Evolutionary conservation across 2,329 filamentous ascomycete species (phyloP).

Genomic region (Hypoxylon sp.): DNA sequence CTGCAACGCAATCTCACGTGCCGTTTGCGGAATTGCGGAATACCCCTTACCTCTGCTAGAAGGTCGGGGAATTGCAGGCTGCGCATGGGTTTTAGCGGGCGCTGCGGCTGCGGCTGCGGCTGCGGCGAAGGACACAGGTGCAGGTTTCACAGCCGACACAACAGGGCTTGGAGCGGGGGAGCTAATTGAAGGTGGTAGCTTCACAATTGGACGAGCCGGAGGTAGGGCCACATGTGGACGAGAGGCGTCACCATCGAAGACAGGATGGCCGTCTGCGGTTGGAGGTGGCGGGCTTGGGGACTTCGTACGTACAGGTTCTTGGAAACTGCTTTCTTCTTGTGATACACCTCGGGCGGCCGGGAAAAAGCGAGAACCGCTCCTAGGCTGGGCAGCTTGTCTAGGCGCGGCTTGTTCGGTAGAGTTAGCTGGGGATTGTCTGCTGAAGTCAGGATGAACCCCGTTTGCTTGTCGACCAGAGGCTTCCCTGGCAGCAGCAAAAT

Average conservation of each 20-base stretch:
- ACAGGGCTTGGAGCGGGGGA: slow-evolving; percentile 50
- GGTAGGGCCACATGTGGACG: slow-evolving; percentile 77
- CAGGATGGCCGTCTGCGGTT: slow-evolving; percentile 74
- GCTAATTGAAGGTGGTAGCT: slow-evolving; percentile 74
- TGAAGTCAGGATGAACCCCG: slow-evolving; percentile 29
- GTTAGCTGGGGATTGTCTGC: slow-evolving; percentile 25
- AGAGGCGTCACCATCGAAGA: slow-evolving; percentile 70
- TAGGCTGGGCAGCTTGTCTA: slow-evolving; percentile 50
- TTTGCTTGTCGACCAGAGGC: slow-evolving; percentile 16
- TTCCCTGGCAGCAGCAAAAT: slow-evolving; percentile 17
- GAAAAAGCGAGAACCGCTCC: slow-evolving; percentile 69
- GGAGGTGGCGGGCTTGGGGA: slow-evolving; percentile 78
- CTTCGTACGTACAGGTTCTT: slow-evolving; percentile 54
- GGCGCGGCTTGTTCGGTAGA: slow-evolving; percentile 29
- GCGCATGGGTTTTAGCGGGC: slow-evolving; percentile 32
- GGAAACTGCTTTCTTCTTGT: slow-evolving; percentile 49
- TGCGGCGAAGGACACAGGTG: slow-evolving; percentile 54
- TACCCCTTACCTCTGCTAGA: slow-evolving; percentile 40
- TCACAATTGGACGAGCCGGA: slow-evolving; percentile 77
- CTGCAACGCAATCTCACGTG: slow-evolving; percentile 45
- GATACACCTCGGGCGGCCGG: slow-evolving; percentile 60
- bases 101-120: slow-evolving; percentile 50
- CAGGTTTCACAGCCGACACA: slow-evolving; percentile 49
- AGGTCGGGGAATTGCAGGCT: slow-evolving; percentile 30
- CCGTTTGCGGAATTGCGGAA: slow-evolving; percentile 40